Conservation (phyloP, 305 asterid genomes). For the Fraxinus latifolia region DNA sequence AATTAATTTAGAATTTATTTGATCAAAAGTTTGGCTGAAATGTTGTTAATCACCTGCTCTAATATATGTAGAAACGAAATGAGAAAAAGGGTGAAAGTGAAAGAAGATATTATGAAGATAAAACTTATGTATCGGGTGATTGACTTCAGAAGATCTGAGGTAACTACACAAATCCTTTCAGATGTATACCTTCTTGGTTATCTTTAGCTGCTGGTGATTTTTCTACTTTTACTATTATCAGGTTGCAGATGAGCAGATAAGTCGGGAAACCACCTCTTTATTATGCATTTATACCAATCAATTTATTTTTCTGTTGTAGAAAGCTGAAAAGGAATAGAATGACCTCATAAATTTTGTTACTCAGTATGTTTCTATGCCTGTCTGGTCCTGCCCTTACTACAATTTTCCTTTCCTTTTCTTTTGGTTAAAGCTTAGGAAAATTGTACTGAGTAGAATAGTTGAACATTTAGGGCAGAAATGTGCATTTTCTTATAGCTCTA, state of each 20-base stretch:
- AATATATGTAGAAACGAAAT: slow-evolving; percentile 70
- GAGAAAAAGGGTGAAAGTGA: slow-evolving; percentile 89
- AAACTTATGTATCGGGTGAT: slow-evolving; percentile 70
- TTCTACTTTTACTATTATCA: slow-evolving; percentile 19
- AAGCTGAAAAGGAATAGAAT: not conserved
- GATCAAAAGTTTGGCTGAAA: slow-evolving; percentile 9
- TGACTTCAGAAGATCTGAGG: slow-evolving; percentile 33
- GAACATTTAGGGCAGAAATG: not conserved
- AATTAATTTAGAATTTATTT: not conserved
- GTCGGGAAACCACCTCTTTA: not conserved
- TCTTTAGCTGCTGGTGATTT: slow-evolving; percentile 2
- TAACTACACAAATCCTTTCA: slow-evolving; percentile 25
- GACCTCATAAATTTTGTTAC: not conserved
- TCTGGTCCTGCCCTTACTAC: not conserved
- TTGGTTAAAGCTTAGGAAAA: not conserved
- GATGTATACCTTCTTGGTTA: not conserved
- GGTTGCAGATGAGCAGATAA: slow-evolving; percentile 17
- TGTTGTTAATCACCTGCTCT: not conserved
- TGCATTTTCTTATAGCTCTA: not conserved
- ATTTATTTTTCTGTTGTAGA: not conserved
- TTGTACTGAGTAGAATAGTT: not conserved
- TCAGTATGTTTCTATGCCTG: not conserved
- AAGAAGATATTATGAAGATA: slow-evolving; percentile 83
- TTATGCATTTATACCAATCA: not conserved
- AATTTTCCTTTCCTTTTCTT: not conserved